Percentiles rank a stretch among this genome's conserved stretches.
phyloP scores from a whole-genome alignment of 202 grass and related monocot genomes.

The Zizania palustris region DNA sequence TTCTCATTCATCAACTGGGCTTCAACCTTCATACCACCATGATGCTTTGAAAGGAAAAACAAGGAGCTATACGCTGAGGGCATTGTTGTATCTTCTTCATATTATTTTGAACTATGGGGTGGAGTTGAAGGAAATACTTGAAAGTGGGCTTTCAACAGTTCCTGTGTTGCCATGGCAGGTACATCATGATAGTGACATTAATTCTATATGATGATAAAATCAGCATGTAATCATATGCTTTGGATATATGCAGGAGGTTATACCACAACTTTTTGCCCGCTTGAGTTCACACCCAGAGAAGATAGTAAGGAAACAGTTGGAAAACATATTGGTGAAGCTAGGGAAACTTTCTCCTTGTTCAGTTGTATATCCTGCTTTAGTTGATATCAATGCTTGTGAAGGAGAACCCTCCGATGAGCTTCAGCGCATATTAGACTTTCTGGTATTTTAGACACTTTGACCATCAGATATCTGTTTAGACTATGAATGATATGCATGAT shows the following conservation, averaged over 20 bases:
- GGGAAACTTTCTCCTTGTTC: slow-evolving; percentile 83
- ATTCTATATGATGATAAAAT: slow-evolving; percentile 39
- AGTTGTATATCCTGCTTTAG: slow-evolving; percentile 91
- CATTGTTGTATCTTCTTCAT: slow-evolving; percentile 80
- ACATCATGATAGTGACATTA: slow-evolving; percentile 25
- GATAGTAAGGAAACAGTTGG: slow-evolving; percentile 78
- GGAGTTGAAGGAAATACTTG: slow-evolving; percentile 79
- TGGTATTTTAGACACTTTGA: slow-evolving; percentile 57
- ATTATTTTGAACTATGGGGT: slow-evolving; percentile 89
- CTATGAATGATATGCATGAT: slow-evolving; percentile 7
- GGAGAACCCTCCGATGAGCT: slow-evolving; percentile 80
- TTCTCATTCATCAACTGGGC: slow-evolving; percentile 70
- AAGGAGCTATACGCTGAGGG: slow-evolving; percentile 71
- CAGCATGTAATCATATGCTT: slow-evolving; percentile 35
- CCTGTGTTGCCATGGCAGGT: slow-evolving; percentile 93
- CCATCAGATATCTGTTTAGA: slow-evolving; percentile 33
- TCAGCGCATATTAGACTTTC: slow-evolving; percentile 72
- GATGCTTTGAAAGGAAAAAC: slow-evolving; percentile 67
- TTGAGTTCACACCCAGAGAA: slow-evolving; percentile 91
- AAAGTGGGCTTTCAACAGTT: slow-evolving; percentile 70
- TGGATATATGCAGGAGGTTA: slow-evolving; percentile 76
- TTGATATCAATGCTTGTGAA: slow-evolving; percentile 93
- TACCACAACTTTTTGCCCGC: slow-evolving; percentile 95
- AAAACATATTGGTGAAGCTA: slow-evolving; percentile 84
- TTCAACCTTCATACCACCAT: slow-evolving; percentile 50